Percentiles rank a stretch among this genome's conserved stretches.
phyloP scores from a whole-genome alignment of 2,329 filamentous ascomycete species.

The Claviceps cyperi region DNA sequence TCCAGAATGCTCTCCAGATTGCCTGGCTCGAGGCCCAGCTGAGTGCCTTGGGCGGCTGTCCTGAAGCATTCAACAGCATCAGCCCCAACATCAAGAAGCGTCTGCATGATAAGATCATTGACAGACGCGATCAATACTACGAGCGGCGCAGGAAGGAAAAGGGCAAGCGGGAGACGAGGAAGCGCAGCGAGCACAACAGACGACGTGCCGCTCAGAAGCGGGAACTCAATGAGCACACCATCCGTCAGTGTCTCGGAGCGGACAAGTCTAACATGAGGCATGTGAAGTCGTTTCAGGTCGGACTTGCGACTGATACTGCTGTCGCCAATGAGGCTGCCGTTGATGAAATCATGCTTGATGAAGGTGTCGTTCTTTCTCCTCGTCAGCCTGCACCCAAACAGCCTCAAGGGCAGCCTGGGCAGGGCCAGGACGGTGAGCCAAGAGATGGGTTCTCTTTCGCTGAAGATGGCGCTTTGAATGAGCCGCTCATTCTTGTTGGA shows the following conservation, averaged over 20 bases:
- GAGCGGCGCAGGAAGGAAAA: constrained; percentile 3
- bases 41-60: constrained; percentile 1
- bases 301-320: background rate
- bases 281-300: background rate
- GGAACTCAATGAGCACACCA: constrained; percentile 3
- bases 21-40: constrained; percentile 5
- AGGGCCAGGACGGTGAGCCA: background rate
- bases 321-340: background rate
- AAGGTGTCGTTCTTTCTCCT: background rate
- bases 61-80: constrained; percentile 1
- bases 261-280: background rate
- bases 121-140: background rate
- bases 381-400: background rate
- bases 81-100: background rate
- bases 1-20: constrained; percentile 7
- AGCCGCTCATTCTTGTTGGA: background rate
- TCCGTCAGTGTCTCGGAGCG: constrained; percentile 1
- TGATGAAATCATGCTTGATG: background rate
- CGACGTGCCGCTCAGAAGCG: constrained; percentile 3
- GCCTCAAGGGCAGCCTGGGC: background rate
- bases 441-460: background rate
- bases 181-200: constrained; percentile 1
- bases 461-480: background rate
- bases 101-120: background rate
- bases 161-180: background rate